phyloP scores from a whole-genome alignment of 2,329 filamentous ascomycete genomes.

The Epichloe sylvatica region DNA sequence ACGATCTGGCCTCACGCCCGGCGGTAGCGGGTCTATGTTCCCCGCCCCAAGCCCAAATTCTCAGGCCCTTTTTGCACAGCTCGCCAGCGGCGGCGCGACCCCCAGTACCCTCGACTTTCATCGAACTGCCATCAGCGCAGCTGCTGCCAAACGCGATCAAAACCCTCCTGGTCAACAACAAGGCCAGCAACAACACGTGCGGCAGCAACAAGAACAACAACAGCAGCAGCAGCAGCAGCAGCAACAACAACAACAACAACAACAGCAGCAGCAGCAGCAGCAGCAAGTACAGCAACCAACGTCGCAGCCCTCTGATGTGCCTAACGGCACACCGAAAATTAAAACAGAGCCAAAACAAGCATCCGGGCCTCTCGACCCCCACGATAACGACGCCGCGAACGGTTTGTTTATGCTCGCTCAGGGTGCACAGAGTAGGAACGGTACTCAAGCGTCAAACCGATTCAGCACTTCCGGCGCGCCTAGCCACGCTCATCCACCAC shows the following conservation, averaged over 20 bases:
- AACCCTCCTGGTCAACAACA: constrained; percentile 16
- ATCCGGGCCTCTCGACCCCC: constrained; percentile 59
- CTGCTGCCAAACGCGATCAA: constrained; percentile 46
- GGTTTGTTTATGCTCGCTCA: constrained; percentile 80
- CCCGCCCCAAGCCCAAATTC: constrained; percentile 80
- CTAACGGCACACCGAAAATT: constrained; percentile 23
- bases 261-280: constrained; percentile 11
- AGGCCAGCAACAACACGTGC: constrained; percentile 6
- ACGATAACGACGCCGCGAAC: constrained; percentile 92
- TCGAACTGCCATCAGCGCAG: constrained; percentile 74
- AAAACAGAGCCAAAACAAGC: constrained; percentile 38
- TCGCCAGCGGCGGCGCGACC: constrained; percentile 71
- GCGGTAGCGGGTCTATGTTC: constrained; percentile 95
- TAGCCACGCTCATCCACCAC: constrained; percentile 35
- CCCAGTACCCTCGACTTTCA: constrained; percentile 90
- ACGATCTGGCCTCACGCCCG: constrained; percentile 80
- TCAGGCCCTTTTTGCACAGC: constrained; percentile 64
- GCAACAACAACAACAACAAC: background rate
- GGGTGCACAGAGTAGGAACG: constrained; percentile 54
- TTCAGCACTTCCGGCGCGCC: constrained; percentile 33
- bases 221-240: constrained; percentile 13
- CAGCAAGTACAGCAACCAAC: constrained; percentile 20
- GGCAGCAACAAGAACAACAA: constrained; percentile 25
- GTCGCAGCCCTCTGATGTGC: constrained; percentile 41
- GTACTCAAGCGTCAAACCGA: constrained; percentile 34